Conservation (phyloP, 2,329 filamentous ascomycete species). For the Metarhizium robertsii region DNA sequence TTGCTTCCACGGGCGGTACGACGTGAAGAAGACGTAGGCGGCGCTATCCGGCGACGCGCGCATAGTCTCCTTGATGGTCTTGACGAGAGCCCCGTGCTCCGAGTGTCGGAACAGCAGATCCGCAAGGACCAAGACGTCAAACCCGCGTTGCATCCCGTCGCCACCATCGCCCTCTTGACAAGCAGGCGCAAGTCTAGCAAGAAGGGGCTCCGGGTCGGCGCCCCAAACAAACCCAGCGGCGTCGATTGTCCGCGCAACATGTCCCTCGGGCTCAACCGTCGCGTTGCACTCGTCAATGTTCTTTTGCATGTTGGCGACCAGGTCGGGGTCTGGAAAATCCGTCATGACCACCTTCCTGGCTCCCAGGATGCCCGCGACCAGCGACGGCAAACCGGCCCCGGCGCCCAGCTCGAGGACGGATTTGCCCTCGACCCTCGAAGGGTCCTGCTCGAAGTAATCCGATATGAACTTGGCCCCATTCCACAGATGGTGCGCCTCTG, state of each 20-base stretch:
- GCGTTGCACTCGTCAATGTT: slow-evolving; percentile 57
- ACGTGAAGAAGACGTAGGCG: slow-evolving; percentile 88
- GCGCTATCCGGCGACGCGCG: slow-evolving; percentile 42
- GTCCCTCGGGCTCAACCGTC: slow-evolving; percentile 18
- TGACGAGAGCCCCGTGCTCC: slow-evolving; percentile 70
- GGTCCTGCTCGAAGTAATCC: slow-evolving; percentile 64
- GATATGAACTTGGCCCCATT: slow-evolving; percentile 76
- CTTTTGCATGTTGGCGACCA: slow-evolving; percentile 69
- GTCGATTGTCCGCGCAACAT: slow-evolving; percentile 31
- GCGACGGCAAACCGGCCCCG: slow-evolving; percentile 73
- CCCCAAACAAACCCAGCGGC: slow-evolving; percentile 82
- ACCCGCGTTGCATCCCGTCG: slow-evolving; percentile 30
- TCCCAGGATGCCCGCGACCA: slow-evolving; percentile 66
- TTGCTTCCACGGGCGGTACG: slow-evolving; percentile 83
- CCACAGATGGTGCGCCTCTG: slow-evolving; percentile 89
- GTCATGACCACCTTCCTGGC: slow-evolving; percentile 68
- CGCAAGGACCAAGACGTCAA: slow-evolving; percentile 77
- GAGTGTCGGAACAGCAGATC: slow-evolving; percentile 88
- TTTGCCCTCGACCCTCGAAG: slow-evolving; percentile 52
- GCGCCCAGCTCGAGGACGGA: slow-evolving; percentile 85
- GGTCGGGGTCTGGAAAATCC: slow-evolving; percentile 77
- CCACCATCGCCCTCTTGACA: neutral
- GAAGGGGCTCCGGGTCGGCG: slow-evolving; percentile 46
- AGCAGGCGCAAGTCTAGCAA: slow-evolving; percentile 41
- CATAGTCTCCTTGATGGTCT: slow-evolving; percentile 61